phyloP scores from a whole-genome alignment of 2,329 filamentous ascomycete genomes.

The Pseudogymnoascus sp. region DNA sequence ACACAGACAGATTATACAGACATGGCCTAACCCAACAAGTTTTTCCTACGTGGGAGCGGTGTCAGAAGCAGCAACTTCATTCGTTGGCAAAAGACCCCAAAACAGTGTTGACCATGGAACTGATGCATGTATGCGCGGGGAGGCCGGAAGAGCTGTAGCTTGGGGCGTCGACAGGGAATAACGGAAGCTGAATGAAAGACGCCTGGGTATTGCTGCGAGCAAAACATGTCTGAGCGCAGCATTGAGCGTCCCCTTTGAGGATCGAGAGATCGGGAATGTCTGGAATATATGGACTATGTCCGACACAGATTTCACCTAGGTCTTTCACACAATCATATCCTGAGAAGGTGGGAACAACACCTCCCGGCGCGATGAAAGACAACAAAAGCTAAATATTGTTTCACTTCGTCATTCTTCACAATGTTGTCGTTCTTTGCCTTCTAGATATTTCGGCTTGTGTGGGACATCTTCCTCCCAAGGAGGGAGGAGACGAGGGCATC shows the following conservation, averaged over 20 bases:
- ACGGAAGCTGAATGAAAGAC: background rate
- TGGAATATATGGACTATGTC: background rate
- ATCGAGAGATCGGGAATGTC: background rate
- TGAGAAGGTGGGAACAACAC: background rate
- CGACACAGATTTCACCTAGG: background rate
- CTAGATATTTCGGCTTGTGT: background rate
- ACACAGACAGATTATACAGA: background rate
- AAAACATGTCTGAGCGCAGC: constrained; percentile 1
- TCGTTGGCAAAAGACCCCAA: background rate
- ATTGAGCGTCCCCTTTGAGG: background rate
- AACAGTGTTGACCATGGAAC: background rate
- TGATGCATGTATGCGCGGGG: background rate
- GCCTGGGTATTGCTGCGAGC: background rate
- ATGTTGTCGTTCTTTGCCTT: background rate
- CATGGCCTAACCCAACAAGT: background rate
- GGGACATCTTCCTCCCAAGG: background rate
- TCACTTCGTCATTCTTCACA: background rate
- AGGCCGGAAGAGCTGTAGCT: background rate
- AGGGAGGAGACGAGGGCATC: background rate
- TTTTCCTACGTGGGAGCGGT: background rate
- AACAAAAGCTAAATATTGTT: background rate
- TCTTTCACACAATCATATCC: background rate
- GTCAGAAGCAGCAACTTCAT: constrained; percentile 1
- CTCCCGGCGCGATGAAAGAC: background rate
- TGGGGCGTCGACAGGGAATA: background rate